phyloP scores from a whole-genome alignment of 768 basidiomycete species.

The Leccinum arenicola region DNA sequence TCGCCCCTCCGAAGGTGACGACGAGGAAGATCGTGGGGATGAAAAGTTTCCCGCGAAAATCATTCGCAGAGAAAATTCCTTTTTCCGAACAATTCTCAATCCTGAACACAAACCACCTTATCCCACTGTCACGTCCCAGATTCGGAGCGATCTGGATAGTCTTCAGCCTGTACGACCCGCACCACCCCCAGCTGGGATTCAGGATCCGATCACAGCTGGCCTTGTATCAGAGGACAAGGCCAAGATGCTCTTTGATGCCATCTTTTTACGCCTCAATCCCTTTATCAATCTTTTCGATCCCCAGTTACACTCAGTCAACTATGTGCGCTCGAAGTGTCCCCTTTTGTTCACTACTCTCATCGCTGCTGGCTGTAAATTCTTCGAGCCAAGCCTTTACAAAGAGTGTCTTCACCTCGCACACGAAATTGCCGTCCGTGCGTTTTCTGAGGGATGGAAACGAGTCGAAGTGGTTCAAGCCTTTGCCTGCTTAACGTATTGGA shows the following conservation, averaged over 20 bases:
- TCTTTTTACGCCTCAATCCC: constrained; percentile 83
- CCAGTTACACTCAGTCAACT: constrained; percentile 72
- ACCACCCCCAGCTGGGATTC: constrained; percentile 38
- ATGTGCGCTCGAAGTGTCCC: constrained; percentile 76
- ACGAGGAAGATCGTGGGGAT: constrained; percentile 65
- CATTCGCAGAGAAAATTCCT: constrained; percentile 74
- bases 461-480: constrained; percentile 90
- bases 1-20: constrained; percentile 42
- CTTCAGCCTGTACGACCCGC: constrained; percentile 36
- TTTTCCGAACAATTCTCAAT: constrained; percentile 82
- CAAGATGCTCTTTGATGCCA: constrained; percentile 67
- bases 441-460: constrained; percentile 73
- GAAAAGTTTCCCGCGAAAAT: constrained; percentile 75
- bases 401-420: constrained; percentile 70
- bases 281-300: constrained; percentile 91
- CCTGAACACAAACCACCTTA: constrained; percentile 52
- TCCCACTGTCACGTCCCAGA: constrained; percentile 25
- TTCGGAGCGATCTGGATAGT: constrained; percentile 35
- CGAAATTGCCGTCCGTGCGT: constrained; percentile 73
- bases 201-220: constrained; percentile 72
- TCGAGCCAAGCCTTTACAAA: constrained; percentile 64
- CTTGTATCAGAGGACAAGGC: constrained; percentile 70
- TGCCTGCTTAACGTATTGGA: constrained; percentile 88
- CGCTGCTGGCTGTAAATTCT: constrained; percentile 85
- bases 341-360: constrained; percentile 84